Evolutionary conservation across 1,284 basidiomycete genomes (phyloP).

Genomic region (Schizophyllum amplum): DNA sequence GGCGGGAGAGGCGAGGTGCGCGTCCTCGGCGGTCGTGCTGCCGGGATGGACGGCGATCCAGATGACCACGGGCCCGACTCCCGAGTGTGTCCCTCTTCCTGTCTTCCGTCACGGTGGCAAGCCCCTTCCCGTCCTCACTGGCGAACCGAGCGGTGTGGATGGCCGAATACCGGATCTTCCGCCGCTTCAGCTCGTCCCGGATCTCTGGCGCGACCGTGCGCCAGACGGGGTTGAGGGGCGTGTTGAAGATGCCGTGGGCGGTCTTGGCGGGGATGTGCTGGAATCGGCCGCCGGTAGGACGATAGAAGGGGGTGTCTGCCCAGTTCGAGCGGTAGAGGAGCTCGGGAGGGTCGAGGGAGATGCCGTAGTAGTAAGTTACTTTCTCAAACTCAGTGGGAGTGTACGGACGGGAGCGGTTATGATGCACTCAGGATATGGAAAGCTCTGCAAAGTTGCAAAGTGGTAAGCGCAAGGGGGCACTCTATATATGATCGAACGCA

Average conservation of each 20-base stretch:
- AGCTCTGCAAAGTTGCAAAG: too few species aligned
- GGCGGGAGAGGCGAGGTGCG: slow-evolving; percentile 27
- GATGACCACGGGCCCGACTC: slow-evolving; percentile 33
- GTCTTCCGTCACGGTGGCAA: too few species aligned
- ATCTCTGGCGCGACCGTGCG: slow-evolving; percentile 28
- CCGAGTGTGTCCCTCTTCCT: too few species aligned
- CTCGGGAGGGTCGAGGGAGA: slow-evolving; percentile 25
- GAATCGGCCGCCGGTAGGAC: slow-evolving; percentile 25
- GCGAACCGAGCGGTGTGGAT: slow-evolving; percentile 31
- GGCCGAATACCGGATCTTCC: slow-evolving; percentile 21
- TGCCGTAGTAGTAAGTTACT: slow-evolving; percentile 28
- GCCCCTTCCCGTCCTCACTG: slow-evolving; percentile 25
- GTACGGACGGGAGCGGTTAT: too few species aligned
- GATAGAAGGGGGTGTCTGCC: slow-evolving; percentile 24
- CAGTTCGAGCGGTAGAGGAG: slow-evolving; percentile 34
- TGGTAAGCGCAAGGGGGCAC: too few species aligned
- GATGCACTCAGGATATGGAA: too few species aligned
- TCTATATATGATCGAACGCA: too few species aligned
- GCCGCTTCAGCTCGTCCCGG: slow-evolving; percentile 22
- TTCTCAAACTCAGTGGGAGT: slow-evolving; percentile 24
- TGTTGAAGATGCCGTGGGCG: slow-evolving; percentile 27
- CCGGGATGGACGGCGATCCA: slow-evolving; percentile 30
- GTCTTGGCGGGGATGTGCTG: slow-evolving; percentile 28
- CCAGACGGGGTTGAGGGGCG: slow-evolving; percentile 33
- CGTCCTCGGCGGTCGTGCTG: slow-evolving; percentile 25